Conservation (phyloP, 495 filamentous ascomycete species). For the Tuber microsphaerosporum region DNA sequence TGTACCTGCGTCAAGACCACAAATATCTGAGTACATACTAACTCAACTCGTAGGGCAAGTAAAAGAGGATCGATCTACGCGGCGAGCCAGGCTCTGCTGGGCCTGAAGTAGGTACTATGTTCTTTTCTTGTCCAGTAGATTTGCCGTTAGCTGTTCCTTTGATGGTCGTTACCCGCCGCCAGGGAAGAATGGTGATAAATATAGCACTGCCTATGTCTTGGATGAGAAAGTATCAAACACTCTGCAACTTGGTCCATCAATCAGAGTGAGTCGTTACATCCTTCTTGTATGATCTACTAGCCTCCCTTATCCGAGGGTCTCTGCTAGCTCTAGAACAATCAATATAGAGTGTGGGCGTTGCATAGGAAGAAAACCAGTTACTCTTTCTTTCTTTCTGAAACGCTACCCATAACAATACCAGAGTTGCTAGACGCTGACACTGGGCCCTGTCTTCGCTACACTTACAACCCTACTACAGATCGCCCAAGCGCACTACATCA, state of each 20-base stretch:
- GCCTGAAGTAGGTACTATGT: slow-evolving; percentile 21
- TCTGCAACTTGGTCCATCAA: background rate
- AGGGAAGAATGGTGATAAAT: slow-evolving; percentile 24
- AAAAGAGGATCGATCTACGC: slow-evolving; percentile 10
- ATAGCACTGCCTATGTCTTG: slow-evolving; percentile 15
- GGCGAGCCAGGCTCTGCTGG: background rate
- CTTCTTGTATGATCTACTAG: background rate
- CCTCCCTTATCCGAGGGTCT: background rate
- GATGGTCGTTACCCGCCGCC: slow-evolving; percentile 24
- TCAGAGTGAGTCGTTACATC: background rate
- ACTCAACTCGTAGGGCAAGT: background rate
- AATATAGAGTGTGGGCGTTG: background rate
- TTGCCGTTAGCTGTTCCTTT: slow-evolving; percentile 8
- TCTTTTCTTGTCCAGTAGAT: slow-evolving; percentile 27
- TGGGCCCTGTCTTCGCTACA: background rate
- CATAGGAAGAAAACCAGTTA: background rate
- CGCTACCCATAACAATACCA: background rate
- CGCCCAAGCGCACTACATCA: background rate
- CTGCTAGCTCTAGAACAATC: background rate
- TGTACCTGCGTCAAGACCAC: background rate
- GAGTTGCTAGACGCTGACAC: background rate
- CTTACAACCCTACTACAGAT: background rate
- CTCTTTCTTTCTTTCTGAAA: background rate
- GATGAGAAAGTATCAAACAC: slow-evolving; percentile 3
- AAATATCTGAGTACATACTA: background rate